phyloP scores from a whole-genome alignment of 2,329 filamentous ascomycete species.

The Aureobasidium sp. region DNA sequence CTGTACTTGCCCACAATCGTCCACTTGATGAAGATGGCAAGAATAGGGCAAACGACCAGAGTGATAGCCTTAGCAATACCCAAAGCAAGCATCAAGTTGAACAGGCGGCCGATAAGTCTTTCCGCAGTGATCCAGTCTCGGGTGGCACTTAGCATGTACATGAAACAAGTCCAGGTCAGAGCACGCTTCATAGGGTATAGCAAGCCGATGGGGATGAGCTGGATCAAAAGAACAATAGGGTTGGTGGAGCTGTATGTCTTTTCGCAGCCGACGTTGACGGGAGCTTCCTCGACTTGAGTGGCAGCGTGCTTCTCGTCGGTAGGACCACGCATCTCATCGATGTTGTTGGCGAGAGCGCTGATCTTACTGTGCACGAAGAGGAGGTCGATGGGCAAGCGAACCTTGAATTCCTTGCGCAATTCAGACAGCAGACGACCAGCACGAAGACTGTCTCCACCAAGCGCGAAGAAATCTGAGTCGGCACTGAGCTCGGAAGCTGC shows the following conservation, averaged over 20 bases:
- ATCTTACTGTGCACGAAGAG: conserved; percentile 47
- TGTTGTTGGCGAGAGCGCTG: conserved; percentile 31
- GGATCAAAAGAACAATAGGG: conserved; percentile 42
- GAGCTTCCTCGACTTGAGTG: conserved; percentile 18
- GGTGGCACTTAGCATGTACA: conserved; percentile 40
- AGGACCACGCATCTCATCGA: conserved; percentile 29
- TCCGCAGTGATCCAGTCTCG: conserved; percentile 36
- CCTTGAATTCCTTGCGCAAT: conserved; percentile 44
- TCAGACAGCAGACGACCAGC: conserved; percentile 48
- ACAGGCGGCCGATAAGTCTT: conserved; percentile 39
- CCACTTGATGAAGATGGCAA: conserved; percentile 50
- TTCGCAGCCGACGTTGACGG: conserved; percentile 28
- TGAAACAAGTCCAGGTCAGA: conserved; percentile 48
- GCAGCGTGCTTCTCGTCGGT: conserved; percentile 13
- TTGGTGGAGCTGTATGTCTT: conserved; percentile 45
- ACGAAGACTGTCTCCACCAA: conserved; percentile 49
- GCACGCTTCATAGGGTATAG: conserved; percentile 47
- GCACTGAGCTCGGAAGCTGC: conserved; percentile 34
- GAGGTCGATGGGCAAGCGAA: conserved; percentile 45
- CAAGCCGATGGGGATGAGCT: conserved; percentile 45
- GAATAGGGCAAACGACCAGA: conserved; percentile 36
- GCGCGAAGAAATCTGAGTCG: conserved; percentile 45
- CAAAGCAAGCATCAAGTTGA: conserved; percentile 44
- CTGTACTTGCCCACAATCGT: conserved; percentile 47
- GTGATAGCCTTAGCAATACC: conserved; percentile 37